Conservation (phyloP, 768 basidiomycete genomes). For the Leccinum ochraceum region DNA sequence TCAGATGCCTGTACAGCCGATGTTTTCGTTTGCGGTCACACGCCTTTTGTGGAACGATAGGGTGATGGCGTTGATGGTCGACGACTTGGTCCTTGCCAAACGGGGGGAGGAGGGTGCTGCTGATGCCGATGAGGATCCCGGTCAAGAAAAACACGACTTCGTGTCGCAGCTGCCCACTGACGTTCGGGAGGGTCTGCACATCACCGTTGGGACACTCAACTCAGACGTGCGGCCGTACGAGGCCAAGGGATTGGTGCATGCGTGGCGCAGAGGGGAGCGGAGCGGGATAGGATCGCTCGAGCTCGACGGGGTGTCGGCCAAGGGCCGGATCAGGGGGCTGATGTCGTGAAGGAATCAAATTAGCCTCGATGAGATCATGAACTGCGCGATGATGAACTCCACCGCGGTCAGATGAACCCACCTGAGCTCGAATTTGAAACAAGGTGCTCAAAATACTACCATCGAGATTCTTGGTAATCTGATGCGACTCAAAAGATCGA, state of each 20-base stretch:
- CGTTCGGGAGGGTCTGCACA: conserved; percentile 61
- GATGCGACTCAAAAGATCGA: too few relatives aligned
- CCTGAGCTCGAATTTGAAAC: too few relatives aligned
- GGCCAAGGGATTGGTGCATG: conserved; percentile 63
- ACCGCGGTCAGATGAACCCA: not conserved
- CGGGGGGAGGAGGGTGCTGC: conserved; percentile 49
- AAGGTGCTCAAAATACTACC: too few relatives aligned
- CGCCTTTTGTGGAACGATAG: conserved; percentile 72
- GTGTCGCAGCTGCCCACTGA: conserved; percentile 46
- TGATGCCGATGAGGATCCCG: conserved; percentile 28
- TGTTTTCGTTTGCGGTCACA: conserved; percentile 62
- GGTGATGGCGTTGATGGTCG: conserved; percentile 80
- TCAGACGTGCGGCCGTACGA: conserved; percentile 61
- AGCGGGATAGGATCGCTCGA: conserved; percentile 29
- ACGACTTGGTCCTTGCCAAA: conserved; percentile 46
- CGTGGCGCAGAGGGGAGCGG: conserved; percentile 44
- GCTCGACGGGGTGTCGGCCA: conserved; percentile 28
- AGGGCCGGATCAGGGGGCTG: conserved; percentile 35
- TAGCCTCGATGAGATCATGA: not conserved
- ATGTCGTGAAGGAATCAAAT: conserved; percentile 2
- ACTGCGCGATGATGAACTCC: not conserved
- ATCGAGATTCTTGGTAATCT: too few relatives aligned
- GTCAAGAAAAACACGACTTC: conserved; percentile 47
- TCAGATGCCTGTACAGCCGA: conserved; percentile 39
- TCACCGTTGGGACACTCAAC: conserved; percentile 80